Evolutionary conservation across 2,329 filamentous ascomycete genomes (phyloP).

Genomic region (Claviceps sp.): DNA sequence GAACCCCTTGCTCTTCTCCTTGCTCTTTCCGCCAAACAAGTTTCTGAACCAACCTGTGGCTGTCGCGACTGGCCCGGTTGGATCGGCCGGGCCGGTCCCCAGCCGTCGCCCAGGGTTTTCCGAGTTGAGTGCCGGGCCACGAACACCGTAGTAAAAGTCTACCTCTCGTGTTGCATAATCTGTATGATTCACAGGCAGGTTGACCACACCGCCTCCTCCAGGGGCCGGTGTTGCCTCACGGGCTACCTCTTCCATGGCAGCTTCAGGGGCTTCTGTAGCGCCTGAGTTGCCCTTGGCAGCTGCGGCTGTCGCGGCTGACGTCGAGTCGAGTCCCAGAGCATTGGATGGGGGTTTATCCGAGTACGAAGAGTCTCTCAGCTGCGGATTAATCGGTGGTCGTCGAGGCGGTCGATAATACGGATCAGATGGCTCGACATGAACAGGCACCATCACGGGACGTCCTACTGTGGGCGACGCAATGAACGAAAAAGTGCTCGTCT

Average conservation of each 20-base stretch:
- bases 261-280: conserved; percentile 19
- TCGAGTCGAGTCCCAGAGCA: conserved; percentile 19
- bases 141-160: conserved; percentile 91
- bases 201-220: conserved; percentile 17
- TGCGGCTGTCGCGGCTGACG: conserved; percentile 11
- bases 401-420: conserved; percentile 84
- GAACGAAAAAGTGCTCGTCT: conserved; percentile 60
- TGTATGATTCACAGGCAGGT: conserved; percentile 43
- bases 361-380: conserved; percentile 27
- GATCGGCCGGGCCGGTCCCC: conserved; percentile 89
- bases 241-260: conserved; percentile 25
- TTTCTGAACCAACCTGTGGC: conserved; percentile 81
- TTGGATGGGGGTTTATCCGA: conserved; percentile 16
- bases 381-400: conserved; percentile 52
- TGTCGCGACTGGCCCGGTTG: conserved; percentile 78
- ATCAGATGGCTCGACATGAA: conserved; percentile 45
- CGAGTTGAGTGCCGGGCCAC: conserved; percentile 75
- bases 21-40: conserved; percentile 70
- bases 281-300: neutral
- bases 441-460: conserved; percentile 29
- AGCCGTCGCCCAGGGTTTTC: conserved; percentile 70
- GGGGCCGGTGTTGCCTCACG: conserved; percentile 32
- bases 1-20: conserved; percentile 92
- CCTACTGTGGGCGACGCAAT: conserved; percentile 43
- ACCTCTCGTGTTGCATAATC: conserved; percentile 93